Evolutionary conservation across 495 filamentous ascomycete genomes (phyloP), one percentile per base, ranked within the genome.

Genomic region (Annulohypoxylon bovei): DNA sequence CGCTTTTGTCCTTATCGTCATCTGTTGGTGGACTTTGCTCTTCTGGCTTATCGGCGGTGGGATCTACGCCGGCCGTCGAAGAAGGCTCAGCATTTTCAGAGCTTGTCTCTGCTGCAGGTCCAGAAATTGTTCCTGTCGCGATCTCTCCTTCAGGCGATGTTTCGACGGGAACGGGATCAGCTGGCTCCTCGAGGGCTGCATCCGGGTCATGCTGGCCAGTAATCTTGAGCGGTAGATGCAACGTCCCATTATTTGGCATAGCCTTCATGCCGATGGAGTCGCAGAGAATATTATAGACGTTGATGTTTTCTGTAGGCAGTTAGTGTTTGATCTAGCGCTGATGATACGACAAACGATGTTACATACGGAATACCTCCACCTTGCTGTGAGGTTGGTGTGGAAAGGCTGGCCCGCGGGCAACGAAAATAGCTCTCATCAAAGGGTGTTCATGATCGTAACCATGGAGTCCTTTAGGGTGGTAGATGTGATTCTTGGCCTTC

Each of bases 241-340:
- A 76, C 0, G 94, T 97, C n/a, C 94, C 94, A 74, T 97, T 97
- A 74, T 94, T 95, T 0, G 91, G 85, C 25, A 82, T 84, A 0
- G 90, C 89, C 6, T 76, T 68, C 53, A 97, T 81, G 5, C 89
- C 89, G 32, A 98, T 75, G 1, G 91, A 91, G 72, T 97, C 93
- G 73, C 94, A 98, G 32, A 99, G 77, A 54, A 98, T 92, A 70
- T 97, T 96, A 76, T 98, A 98, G 1, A 99, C 92, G 70, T 99
- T 94, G 61, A 85, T 92, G 66, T 99, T 99, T 87, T 95, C 91
- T 93, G 74, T n/a, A 3, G 7, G 57, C 46, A 30, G 58, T 76
- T 62, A 73, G 73, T 71, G 40, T 42, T 76, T 55, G 72, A 70
- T 68, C 40, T 33, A 49, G 18, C 42, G 42, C 30, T 52, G 32